These are phyloP conservation scores for Pseudocercospora macadamiae DNA, from an alignment of 2,329 filamentous ascomycete species.

Conservation along the genomic window DNA sequence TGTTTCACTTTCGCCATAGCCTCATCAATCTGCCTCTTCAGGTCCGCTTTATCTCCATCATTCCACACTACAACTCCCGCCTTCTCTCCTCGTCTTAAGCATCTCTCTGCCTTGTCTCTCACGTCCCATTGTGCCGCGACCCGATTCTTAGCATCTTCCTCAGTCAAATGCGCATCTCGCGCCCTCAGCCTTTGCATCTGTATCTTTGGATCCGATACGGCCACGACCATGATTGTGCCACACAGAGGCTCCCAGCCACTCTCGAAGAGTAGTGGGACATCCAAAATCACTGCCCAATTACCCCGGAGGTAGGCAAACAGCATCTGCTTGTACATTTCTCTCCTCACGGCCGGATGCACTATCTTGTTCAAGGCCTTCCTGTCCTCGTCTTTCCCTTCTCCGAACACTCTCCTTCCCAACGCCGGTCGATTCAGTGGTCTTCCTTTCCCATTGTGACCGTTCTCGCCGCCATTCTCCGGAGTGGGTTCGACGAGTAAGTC, in stretches of 20 bases:
- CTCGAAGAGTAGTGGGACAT: conserved; percentile 92
- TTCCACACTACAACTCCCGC: conserved; percentile 88
- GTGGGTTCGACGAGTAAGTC: conserved; percentile 73
- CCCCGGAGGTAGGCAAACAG: conserved; percentile 74
- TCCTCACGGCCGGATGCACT: conserved; percentile 86
- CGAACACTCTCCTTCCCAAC: conserved; percentile 84
- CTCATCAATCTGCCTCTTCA: conserved; percentile 67
- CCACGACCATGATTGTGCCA: conserved; percentile 83
- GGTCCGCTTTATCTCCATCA: conserved; percentile 71
- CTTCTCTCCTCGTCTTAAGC: conserved; percentile 63
- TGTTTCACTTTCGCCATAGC: conserved; percentile 66
- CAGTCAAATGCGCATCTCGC: conserved; percentile 74
- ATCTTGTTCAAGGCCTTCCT: conserved; percentile 81
- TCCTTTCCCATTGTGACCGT: conserved; percentile 64
- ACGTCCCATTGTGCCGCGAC: conserved; percentile 88
- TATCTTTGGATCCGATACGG: conserved; percentile 74
- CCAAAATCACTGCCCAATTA: conserved; percentile 85
- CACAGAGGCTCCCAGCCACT: conserved; percentile 82
- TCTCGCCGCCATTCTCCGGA: conserved; percentile 46
- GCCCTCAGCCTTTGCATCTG: conserved; percentile 80
- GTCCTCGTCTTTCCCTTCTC: conserved; percentile 72
- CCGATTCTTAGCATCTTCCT: conserved; percentile 85
- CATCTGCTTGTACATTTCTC: conserved; percentile 77
- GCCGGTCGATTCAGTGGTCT: conserved; percentile 82
- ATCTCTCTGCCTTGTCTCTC: conserved; percentile 76